Percentiles rank a stretch among this genome's conserved stretches.
phyloP scores from a whole-genome alignment of 169 alveolate genomes.

The Fabrea salina region DNA sequence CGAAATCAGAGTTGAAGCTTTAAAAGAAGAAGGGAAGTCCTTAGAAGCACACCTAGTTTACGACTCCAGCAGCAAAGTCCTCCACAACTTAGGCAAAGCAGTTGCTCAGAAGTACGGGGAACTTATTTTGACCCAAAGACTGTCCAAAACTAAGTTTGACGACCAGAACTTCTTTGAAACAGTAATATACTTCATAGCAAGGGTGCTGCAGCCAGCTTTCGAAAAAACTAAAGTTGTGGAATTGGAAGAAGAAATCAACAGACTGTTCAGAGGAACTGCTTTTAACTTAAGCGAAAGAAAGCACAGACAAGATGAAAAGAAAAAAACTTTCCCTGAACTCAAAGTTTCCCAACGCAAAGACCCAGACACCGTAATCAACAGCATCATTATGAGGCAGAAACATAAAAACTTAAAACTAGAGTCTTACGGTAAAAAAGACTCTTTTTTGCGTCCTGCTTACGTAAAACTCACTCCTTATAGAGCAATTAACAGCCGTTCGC shows the following conservation, averaged over 20 bases:
- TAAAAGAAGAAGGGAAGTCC: slow-evolving; percentile 20
- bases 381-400: background rate
- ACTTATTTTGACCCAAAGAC: background rate
- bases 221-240: background rate
- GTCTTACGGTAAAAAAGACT: too few species aligned
- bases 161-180: slow-evolving; percentile 34
- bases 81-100: background rate
- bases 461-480: slow-evolving; percentile 27
- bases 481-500: slow-evolving; percentile 19
- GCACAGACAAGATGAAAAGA: background rate
- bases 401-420: too few species aligned
- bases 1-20: background rate
- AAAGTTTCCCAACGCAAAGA: slow-evolving; percentile 9
- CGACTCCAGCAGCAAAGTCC: background rate
- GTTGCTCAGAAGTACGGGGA: slow-evolving; percentile 28
- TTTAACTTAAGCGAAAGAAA: slow-evolving; percentile 18
- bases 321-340: slow-evolving; percentile 4
- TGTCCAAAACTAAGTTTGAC: background rate
- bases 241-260: slow-evolving; percentile 22
- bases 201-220: slow-evolving; percentile 18
- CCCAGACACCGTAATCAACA: slow-evolving; percentile 14
- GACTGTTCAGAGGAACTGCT: slow-evolving; percentile 24
- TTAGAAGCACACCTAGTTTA: background rate
- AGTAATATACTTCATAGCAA: slow-evolving; percentile 12
- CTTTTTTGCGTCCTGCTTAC: too few species aligned